Evolutionary conservation across 768 basidiomycete genomes (phyloP), one percentile per base, ranked within the genome.

Genomic region (Tricholoma saponaceum): DNA sequence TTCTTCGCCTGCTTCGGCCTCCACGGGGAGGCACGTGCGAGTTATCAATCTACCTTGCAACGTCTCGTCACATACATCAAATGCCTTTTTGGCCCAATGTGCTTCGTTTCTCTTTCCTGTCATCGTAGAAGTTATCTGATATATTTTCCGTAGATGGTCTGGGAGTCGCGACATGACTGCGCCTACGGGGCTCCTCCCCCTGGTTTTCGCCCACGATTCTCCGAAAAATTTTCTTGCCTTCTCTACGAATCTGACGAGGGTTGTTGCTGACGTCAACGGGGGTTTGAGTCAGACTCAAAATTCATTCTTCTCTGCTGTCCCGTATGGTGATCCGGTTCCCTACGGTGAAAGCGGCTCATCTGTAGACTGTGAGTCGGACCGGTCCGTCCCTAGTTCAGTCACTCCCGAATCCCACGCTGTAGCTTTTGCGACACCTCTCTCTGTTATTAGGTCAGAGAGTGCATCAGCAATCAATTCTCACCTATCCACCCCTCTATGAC

Each of bases 1-100:
- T 88, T 88, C 74, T 89, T 87, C 63, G 68, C 67, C n/a, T 81
- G 84, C 72, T 89, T 89, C 64, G 86, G 85, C 2, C 79, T 86
- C 52, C 82, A 80, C 9, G 76, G 78, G 23, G 87, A 87, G 64
- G 84, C 85, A 23, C 71, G 75, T 57, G 79, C 74, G 64, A 70
- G 83, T 60, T 87, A 87, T 63, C 69, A 72, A 13, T 35, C 33
- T 2, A 13, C 12, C 13, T 1, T 12, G 9, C 47, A 14, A 18
- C 16, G 16, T 28, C 8, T 49, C 5, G 26, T 28, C 6, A 5
- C 13, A n/a, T 7, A 7, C 1, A 0, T 28, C 18, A 10, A 5
- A n/a, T 49, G 47, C 16, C 16, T 28, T 5, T 14, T 4, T 23
- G 5, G 4, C 22, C 8, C 5, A 13, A 26, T 2, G 47, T 49